These are phyloP conservation scores for Trypanosoma avium DNA, from an alignment of 208 protist genomes.

Conservation along the genomic window DNA sequence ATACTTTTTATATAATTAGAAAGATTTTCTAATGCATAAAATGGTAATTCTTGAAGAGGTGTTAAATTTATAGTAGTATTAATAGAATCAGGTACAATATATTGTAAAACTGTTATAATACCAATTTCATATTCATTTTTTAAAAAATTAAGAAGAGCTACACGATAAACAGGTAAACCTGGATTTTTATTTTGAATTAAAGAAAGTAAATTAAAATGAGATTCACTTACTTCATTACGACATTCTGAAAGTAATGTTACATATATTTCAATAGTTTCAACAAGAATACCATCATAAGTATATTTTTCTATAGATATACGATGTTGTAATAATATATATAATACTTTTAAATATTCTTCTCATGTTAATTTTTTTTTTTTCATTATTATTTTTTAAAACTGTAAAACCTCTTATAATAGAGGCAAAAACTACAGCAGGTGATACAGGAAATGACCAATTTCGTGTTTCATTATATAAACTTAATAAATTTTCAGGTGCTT, in stretches of 20 bases:
- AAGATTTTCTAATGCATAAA: slow-evolving; percentile 38
- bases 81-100: not conserved
- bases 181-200: slow-evolving; percentile 9
- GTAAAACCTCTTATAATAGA: slow-evolving; percentile 14
- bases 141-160: slow-evolving; percentile 26
- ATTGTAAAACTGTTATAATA: slow-evolving; percentile 6
- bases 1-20: not conserved
- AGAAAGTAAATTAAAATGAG: slow-evolving; percentile 5
- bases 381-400: not conserved
- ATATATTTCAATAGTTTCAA: slow-evolving; percentile 23
- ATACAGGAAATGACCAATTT: slow-evolving; percentile 24
- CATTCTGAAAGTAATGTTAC: slow-evolving; percentile 10
- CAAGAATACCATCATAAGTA: slow-evolving; percentile 20
- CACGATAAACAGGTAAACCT: slow-evolving; percentile 16
- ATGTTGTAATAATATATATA: slow-evolving; percentile 9
- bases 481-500: slow-evolving; percentile 1
- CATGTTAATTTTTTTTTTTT: not conserved
- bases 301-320: slow-evolving; percentile 3
- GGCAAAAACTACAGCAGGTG: slow-evolving; percentile 24
- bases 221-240: not conserved
- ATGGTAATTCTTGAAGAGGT: slow-evolving; percentile 28
- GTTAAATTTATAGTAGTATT: not conserved
- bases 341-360: slow-evolving; percentile 1
- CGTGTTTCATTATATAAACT: slow-evolving; percentile 19
- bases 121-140: slow-evolving; percentile 5